phyloP scores from a whole-genome alignment of 192 early-diverging fungal genomes.

The Phycomyces blakesleeanus region DNA sequence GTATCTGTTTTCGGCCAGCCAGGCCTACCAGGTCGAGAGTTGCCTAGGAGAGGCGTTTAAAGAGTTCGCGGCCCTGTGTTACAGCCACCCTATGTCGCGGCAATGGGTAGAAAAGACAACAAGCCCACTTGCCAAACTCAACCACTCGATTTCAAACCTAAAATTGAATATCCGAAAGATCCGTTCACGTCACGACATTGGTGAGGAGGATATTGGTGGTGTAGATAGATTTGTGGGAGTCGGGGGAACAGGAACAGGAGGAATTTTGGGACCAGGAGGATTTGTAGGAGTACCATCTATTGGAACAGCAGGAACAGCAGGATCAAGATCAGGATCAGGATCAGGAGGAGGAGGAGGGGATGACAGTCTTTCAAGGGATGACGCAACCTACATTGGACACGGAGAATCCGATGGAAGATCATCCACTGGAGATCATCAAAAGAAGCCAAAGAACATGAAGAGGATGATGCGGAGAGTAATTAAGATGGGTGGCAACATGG shows the following conservation, averaged over 20 bases:
- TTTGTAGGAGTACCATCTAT: no score
- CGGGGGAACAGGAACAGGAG: no score
- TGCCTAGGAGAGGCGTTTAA: slow-evolving; percentile 12
- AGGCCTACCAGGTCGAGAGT: slow-evolving; percentile 4
- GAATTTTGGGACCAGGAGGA: no score
- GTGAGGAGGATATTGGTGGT: slow-evolving; percentile 4
- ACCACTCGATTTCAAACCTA: slow-evolving; percentile 10
- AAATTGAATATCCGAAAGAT: slow-evolving; percentile 13
- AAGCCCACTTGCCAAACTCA: slow-evolving; percentile 11
- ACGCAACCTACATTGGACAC: background rate
- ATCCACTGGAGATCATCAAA: background rate
- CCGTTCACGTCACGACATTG: slow-evolving; percentile 13
- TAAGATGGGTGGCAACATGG: slow-evolving; percentile 8
- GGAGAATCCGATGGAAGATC: background rate
- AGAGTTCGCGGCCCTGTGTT: slow-evolving; percentile 6
- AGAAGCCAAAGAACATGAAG: slow-evolving; percentile 10
- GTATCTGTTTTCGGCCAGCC: slow-evolving; percentile 4
- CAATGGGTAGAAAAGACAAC: background rate
- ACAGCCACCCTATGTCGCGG: background rate
- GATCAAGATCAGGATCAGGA: no score
- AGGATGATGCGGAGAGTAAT: slow-evolving; percentile 12
- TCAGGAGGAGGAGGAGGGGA: no score
- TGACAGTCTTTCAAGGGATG: no score
- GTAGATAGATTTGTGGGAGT: no score
- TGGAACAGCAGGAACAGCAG: no score